Evolutionary conservation across 805 yeast genomes (phyloP).

Genomic region (Zygosaccharomyces lentus): DNA sequence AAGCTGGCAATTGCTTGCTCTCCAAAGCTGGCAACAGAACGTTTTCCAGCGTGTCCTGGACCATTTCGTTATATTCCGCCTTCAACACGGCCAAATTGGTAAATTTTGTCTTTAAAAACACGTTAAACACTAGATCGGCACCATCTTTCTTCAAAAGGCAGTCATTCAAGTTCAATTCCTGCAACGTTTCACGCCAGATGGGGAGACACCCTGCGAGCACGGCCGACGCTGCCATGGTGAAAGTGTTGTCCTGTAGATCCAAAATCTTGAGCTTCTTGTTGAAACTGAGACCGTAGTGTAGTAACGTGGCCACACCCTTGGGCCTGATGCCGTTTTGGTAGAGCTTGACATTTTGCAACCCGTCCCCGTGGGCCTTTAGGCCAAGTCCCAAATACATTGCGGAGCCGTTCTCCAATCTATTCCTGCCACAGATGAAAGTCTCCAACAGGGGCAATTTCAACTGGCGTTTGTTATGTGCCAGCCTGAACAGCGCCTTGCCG

Average conservation of each 20-base stretch:
- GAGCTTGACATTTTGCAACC: slow-evolving; percentile 64
- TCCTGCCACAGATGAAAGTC: slow-evolving; percentile 94
- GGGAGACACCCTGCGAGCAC: slow-evolving; percentile 59
- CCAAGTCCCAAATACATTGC: slow-evolving; percentile 80
- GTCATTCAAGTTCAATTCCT: slow-evolving; percentile 83
- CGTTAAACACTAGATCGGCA: slow-evolving; percentile 49
- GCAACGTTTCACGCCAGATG: slow-evolving; percentile 57
- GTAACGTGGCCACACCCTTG: slow-evolving; percentile 73
- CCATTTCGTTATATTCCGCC: slow-evolving; percentile 87
- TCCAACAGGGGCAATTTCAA: slow-evolving; percentile 50
- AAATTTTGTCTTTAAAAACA: slow-evolving; percentile 41
- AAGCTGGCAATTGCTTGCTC: slow-evolving; percentile 49
- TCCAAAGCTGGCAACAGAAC: slow-evolving; percentile 49
- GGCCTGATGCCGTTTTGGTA: slow-evolving; percentile 98
- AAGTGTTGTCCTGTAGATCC: slow-evolving; percentile 94
- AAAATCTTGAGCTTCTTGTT: slow-evolving; percentile 59
- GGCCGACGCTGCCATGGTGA: slow-evolving; percentile 63
- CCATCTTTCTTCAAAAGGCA: slow-evolving; percentile 82
- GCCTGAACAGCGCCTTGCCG: slow-evolving; percentile 74
- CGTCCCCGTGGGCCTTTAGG: slow-evolving; percentile 68
- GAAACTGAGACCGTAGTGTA: slow-evolving; percentile 63
- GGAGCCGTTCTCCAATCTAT: slow-evolving; percentile 94
- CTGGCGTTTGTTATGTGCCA: slow-evolving; percentile 59
- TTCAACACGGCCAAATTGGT: slow-evolving; percentile 53
- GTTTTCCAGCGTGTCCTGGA: slow-evolving; percentile 55